Evolutionary conservation across 495 filamentous ascomycete species (phyloP).

Genomic region (Penicillium salamii): DNA sequence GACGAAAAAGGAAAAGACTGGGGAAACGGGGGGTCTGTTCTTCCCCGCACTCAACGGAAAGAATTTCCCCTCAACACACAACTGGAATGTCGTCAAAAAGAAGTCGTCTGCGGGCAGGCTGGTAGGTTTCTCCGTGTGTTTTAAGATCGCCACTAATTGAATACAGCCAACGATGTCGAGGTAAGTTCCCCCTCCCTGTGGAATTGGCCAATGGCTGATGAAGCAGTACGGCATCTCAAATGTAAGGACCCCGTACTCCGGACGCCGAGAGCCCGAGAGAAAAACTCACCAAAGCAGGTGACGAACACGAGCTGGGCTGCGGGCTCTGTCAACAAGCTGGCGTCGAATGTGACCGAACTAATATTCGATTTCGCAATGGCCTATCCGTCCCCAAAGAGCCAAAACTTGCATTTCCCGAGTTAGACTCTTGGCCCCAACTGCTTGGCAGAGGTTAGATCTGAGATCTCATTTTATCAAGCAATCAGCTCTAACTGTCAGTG

Average conservation of each 20-base stretch:
- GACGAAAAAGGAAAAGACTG: constrained; percentile 9
- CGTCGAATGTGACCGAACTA: constrained; percentile 21
- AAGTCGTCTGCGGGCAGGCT: constrained; percentile 12
- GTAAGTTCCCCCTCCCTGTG: constrained; percentile 1
- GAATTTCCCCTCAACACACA: constrained; percentile 7
- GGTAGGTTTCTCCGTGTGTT: constrained; percentile 2
- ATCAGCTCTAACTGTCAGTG: not conserved
- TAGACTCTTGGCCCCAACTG: constrained; percentile 15
- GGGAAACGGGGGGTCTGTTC: not conserved
- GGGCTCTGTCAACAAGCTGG: constrained; percentile 18
- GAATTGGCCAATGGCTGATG: not conserved
- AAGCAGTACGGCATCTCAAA: constrained; percentile 25
- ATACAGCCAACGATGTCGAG: constrained; percentile 18
- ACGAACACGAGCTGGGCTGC: constrained; percentile 15
- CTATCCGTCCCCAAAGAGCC: constrained; percentile 10
- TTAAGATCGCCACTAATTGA: constrained; percentile 4
- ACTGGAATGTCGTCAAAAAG: not conserved
- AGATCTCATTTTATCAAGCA: not conserved
- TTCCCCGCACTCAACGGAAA: constrained; percentile 11
- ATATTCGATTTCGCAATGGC: constrained; percentile 25
- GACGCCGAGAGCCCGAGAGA: no score
- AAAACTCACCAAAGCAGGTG: constrained; percentile 8
- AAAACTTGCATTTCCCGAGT: constrained; percentile 16
- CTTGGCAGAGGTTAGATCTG: constrained; percentile 15
- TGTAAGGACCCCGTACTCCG: no score